Conservation (phyloP, 441 rosid genomes). For the Adansonia gregorii region DNA sequence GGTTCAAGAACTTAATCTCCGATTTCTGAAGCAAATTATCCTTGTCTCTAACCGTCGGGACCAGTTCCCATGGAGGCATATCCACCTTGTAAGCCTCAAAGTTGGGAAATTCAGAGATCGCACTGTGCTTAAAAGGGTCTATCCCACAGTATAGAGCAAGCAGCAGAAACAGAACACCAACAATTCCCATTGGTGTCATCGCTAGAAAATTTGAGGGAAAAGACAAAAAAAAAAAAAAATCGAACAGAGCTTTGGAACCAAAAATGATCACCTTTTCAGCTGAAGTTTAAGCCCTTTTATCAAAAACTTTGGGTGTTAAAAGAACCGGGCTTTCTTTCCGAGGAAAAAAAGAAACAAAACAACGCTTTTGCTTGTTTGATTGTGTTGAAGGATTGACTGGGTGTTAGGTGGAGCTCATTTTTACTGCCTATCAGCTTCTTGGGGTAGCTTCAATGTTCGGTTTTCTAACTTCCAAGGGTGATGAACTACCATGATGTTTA, state of each 20-base stretch:
- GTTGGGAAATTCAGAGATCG: conserved; percentile 64
- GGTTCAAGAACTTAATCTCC: conserved; percentile 67
- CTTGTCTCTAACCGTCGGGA: conserved; percentile 56
- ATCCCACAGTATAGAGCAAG: conserved; percentile 73
- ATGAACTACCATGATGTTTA: background rate
- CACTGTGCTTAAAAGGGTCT: conserved; percentile 79
- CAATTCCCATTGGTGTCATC: conserved; percentile 40
- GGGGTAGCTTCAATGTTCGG: background rate
- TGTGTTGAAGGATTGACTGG: background rate
- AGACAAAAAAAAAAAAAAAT: background rate
- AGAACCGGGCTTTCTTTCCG: background rate
- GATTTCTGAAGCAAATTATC: conserved; percentile 67
- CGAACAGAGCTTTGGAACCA: background rate
- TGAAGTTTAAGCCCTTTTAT: background rate
- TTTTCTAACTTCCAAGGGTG: background rate
- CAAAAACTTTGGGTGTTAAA: background rate
- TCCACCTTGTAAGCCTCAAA: conserved; percentile 53
- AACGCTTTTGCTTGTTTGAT: background rate
- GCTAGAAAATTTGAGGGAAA: background rate
- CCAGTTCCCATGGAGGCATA: conserved; percentile 51
- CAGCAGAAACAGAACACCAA: conserved; percentile 51
- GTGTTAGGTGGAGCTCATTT: background rate
- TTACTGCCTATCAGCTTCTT: background rate
- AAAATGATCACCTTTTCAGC: background rate
- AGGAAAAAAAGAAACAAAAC: background rate